Percentiles rank a stretch among this genome's conserved stretches.
phyloP scores from a whole-genome alignment of 1,284 basidiomycete species.

The Hemileia vastatrix region DNA sequence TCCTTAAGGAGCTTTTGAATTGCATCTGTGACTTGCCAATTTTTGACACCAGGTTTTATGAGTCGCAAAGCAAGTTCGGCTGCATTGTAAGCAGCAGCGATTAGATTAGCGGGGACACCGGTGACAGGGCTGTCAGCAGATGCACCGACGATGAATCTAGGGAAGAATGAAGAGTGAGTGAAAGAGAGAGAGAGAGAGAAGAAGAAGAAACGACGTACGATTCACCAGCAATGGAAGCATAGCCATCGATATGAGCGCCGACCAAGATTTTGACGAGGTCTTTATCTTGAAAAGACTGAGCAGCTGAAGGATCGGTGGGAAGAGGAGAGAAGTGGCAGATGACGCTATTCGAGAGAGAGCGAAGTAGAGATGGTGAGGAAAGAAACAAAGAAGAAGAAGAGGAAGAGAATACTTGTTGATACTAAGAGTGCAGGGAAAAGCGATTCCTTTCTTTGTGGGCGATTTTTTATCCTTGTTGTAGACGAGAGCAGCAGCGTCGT shows the following conservation, averaged over 20 bases:
- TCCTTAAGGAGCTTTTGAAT: constrained; percentile 57
- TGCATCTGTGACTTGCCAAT: constrained; percentile 85
- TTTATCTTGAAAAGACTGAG: constrained; percentile 68
- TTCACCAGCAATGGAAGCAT: constrained; percentile 78
- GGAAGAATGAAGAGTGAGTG: not conserved
- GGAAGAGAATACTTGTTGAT: constrained; percentile 15
- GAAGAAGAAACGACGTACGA: constrained; percentile 48
- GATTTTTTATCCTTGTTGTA: constrained; percentile 24
- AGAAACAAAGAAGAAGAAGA: not conserved
- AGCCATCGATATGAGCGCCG: constrained; percentile 91
- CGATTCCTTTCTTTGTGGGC: constrained; percentile 22
- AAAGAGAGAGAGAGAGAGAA: not conserved
- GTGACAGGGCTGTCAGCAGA: constrained; percentile 63
- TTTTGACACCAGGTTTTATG: constrained; percentile 60
- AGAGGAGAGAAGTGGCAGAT: constrained; percentile 54
- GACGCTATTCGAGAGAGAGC: constrained; percentile 70
- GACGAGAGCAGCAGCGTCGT: constrained; percentile 15
- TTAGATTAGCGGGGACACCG: constrained; percentile 74
- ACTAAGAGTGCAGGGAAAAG: constrained; percentile 20
- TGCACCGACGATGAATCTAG: constrained; percentile 63
- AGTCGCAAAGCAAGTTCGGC: constrained; percentile 64
- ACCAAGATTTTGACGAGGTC: constrained; percentile 94
- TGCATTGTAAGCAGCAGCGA: constrained; percentile 86
- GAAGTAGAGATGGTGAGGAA: constrained; percentile 88
- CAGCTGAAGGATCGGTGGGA: constrained; percentile 55